Conservation (phyloP, 345 rosid species). For the Clausena lansium region DNA sequence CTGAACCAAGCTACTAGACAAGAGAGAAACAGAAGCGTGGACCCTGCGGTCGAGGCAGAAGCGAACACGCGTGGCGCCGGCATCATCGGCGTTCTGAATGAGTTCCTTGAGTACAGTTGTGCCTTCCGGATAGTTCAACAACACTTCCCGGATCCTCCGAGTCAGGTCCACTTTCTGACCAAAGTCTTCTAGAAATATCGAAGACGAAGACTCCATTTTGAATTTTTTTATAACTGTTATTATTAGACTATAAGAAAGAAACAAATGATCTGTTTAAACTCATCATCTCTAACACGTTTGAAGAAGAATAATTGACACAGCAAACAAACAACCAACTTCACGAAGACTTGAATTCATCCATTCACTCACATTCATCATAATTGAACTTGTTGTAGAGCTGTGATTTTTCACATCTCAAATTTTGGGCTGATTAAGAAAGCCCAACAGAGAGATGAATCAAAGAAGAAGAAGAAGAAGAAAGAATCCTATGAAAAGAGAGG, state of each 20-base stretch:
- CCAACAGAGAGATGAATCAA: background rate
- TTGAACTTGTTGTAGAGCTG: background rate
- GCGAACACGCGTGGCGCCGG: constrained; percentile 79
- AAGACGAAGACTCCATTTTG: constrained; percentile 10
- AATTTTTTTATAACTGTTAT: too few relatives aligned
- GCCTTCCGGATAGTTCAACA: constrained; percentile 92
- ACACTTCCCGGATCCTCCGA: constrained; percentile 92
- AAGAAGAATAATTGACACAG: background rate
- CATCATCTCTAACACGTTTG: background rate
- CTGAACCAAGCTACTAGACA: constrained; percentile 62
- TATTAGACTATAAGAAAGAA: background rate
- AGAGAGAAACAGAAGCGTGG: constrained; percentile 52
- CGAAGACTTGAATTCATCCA: too few relatives aligned
- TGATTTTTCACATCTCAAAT: background rate
- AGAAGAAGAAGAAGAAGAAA: background rate
- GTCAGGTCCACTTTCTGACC: constrained; percentile 98
- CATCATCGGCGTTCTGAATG: constrained; percentile 95
- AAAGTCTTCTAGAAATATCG: constrained; percentile 77
- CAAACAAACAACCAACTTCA: background rate
- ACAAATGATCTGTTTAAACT: background rate
- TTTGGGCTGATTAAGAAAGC: background rate
- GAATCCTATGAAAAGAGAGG: too few relatives aligned
- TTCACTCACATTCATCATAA: background rate
- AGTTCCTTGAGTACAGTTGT: constrained; percentile 91
- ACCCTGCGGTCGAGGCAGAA: constrained; percentile 85